These are phyloP conservation scores for Urostyla sp. DNA, from an alignment of 73 alveolate species.

Conservation along the genomic window DNA sequence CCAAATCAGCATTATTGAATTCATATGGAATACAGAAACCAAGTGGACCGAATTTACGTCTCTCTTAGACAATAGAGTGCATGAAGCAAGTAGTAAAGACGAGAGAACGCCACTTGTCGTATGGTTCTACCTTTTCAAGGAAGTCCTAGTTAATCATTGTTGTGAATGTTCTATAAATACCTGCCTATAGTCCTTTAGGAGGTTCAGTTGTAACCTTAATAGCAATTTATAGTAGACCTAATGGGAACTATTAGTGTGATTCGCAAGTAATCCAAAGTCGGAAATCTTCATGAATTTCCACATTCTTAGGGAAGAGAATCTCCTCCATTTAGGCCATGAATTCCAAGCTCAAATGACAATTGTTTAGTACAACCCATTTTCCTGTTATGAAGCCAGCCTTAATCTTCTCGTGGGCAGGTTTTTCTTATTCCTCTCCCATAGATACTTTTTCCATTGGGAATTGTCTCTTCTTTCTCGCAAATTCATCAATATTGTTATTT, in stretches of 20 bases:
- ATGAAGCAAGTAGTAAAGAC: constrained; percentile 98
- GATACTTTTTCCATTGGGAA: constrained; percentile 98
- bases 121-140: constrained; percentile 95
- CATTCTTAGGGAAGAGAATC: constrained; percentile 92
- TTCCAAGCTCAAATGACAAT: constrained; percentile 98
- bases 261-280: constrained; percentile 99
- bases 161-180: constrained; percentile 98
- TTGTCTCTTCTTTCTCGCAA: constrained; percentile 99
- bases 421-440: constrained; percentile 99
- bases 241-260: constrained; percentile 99
- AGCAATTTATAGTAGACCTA: constrained; percentile 99
- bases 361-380: constrained; percentile 98
- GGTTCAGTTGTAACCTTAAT: constrained; percentile 99
- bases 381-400: constrained; percentile 97
- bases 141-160: constrained; percentile 96
- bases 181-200: constrained; percentile 99
- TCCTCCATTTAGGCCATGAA: constrained; percentile 97
- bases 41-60: constrained; percentile 99
- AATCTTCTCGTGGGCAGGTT: constrained; percentile 95
- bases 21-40: constrained; percentile 99
- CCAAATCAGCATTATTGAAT: constrained; percentile 99
- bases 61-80: constrained; percentile 97
- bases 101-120: constrained; percentile 98
- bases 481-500: constrained; percentile 97
- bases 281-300: constrained; percentile 98